Base-by-base conservation (phyloP, 2,329 filamentous ascomycete genomes). In the Trichoderma arundinaceum region DNA sequence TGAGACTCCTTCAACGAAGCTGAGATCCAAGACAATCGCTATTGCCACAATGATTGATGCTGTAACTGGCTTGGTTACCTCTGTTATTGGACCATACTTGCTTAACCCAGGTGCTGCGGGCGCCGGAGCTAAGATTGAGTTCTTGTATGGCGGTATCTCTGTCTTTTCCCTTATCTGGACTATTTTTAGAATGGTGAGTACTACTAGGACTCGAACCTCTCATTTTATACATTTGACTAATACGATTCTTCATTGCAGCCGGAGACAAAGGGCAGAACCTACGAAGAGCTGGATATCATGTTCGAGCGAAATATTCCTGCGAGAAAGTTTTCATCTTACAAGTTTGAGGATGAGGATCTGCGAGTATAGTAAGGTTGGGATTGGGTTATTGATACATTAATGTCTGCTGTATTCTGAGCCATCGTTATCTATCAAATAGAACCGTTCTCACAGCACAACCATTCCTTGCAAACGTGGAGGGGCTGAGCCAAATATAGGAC, bases 11-110 rank as follows among this genome's bases (percentile, higher is more conserved):
- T 85, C 84, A 0, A 83, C 82, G 0, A 79, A 84, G 9, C 80
- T 87, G 33, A 82, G 83, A 67, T 78, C 81, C 46, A 86, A 86
- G 76, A 85, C 84, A 1, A 82, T 86, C n/a, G 52, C 62, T 32
- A 60, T 65, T 9, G 62, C 62, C 15, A 65, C 62, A 3, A 65
- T 65, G 33, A 59, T 65, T 6, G 53, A 59, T 17, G 62, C 62
- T 3, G 9, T 58, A 13, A 65, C 62, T 4, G 62, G 62, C 7
- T 9, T 65, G n/a, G 62, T 65, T 12, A 65, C 62, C 4, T 65
- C 62, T n/a, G 62, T 65, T 7, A 65, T 65, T 33, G 62, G 62
- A 22, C 62, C 62, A 1, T 65, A 65, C n/a, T 15, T 65, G 54
- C 62, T 65, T 5, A 65, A 65, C 19, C 62, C 62, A 4, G 62